Conservation (phyloP, 768 basidiomycete species). For the Favolaschia claudopus region DNA sequence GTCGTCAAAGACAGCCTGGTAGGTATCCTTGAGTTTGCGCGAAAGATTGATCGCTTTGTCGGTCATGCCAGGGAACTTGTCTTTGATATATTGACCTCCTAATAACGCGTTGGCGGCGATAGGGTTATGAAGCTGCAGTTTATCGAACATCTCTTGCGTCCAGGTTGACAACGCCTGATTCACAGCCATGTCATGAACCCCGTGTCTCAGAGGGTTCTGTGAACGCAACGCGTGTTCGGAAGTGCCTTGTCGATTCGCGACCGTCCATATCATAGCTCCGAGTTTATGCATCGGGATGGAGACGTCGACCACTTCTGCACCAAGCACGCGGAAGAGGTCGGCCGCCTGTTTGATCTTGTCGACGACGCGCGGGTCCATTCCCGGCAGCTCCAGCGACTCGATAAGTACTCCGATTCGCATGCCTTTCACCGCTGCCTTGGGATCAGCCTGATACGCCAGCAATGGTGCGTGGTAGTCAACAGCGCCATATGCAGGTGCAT, state of each 20-base stretch:
- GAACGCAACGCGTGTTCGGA: conserved; percentile 26
- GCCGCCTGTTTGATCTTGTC: conserved; percentile 43
- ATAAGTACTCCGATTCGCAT: conserved; percentile 49
- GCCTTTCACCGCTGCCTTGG: conserved; percentile 36
- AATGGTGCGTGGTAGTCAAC: conserved; percentile 36
- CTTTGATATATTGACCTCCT: conserved; percentile 20
- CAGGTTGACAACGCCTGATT: conserved; percentile 41
- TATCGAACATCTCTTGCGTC: conserved; percentile 47
- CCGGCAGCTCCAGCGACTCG: conserved; percentile 44
- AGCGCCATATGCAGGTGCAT: conserved; percentile 20
- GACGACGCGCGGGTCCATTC: conserved; percentile 43
- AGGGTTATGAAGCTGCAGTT: conserved; percentile 30
- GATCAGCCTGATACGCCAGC: conserved; percentile 38
- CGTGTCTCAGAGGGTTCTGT: conserved; percentile 32
- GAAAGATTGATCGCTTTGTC: conserved; percentile 48
- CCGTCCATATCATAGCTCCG: conserved; percentile 18
- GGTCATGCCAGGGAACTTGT: conserved; percentile 17
- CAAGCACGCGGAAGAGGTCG: conserved; percentile 42
- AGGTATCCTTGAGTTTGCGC: conserved; percentile 43
- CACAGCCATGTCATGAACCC: conserved; percentile 42
- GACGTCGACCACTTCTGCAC: conserved; percentile 49
- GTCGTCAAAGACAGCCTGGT: conserved; percentile 37
- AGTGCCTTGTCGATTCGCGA: conserved; percentile 19
- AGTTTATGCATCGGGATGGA: conserved; percentile 46
- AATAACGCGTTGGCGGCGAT: conserved; percentile 12